A percentile compares a stretch with the other conserved stretches of the same genome.
These are phyloP conservation scores for Salmacisia buchloeana DNA, from an alignment of 1,284 basidiomycete species.

Conservation along the genomic window DNA sequence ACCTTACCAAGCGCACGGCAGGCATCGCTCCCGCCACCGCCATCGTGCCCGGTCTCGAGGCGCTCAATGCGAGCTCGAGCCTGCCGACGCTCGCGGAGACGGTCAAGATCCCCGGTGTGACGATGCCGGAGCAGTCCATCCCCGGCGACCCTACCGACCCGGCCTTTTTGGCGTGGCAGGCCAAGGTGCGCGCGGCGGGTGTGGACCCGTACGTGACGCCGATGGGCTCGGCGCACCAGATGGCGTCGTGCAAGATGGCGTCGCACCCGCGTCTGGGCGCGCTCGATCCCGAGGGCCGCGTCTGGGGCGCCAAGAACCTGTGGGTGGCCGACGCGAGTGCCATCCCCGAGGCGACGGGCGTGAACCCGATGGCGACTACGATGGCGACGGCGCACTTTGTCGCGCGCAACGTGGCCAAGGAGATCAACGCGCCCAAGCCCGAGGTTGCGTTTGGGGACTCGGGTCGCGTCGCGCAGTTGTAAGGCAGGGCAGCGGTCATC, in stretches of 20 bases:
- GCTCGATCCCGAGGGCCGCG: conserved; percentile 51
- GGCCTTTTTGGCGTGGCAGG: conserved; percentile 40
- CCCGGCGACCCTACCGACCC: conserved; percentile 39
- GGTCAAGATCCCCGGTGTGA: conserved; percentile 33
- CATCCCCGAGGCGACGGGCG: conserved; percentile 53
- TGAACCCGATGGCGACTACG: conserved; percentile 55
- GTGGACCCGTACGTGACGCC: conserved; percentile 23
- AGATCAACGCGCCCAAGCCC: conserved; percentile 27
- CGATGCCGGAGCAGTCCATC: conserved; percentile 28
- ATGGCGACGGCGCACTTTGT: conserved; percentile 43
- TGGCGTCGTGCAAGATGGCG: conserved; percentile 54
- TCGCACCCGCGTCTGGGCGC: conserved; percentile 46
- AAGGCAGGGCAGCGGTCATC: too few relatives aligned
- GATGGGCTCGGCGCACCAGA: conserved; percentile 49
- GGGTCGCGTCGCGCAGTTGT: background rate
- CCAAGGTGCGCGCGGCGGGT: conserved; percentile 36
- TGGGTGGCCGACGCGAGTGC: conserved; percentile 54
- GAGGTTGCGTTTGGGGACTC: conserved; percentile 3
- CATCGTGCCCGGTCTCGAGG: background rate
- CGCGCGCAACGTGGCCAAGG: conserved; percentile 42
- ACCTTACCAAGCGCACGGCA: background rate
- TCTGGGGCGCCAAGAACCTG: conserved; percentile 53
- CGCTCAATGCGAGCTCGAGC: background rate
- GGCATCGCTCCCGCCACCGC: background rate
- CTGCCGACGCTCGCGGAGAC: conserved; percentile 20